Percentiles rank a stretch among this genome's conserved stretches.
Conservation (phyloP, 2,329 filamentous ascomycete species). For the Beauveria asiatica region DNA sequence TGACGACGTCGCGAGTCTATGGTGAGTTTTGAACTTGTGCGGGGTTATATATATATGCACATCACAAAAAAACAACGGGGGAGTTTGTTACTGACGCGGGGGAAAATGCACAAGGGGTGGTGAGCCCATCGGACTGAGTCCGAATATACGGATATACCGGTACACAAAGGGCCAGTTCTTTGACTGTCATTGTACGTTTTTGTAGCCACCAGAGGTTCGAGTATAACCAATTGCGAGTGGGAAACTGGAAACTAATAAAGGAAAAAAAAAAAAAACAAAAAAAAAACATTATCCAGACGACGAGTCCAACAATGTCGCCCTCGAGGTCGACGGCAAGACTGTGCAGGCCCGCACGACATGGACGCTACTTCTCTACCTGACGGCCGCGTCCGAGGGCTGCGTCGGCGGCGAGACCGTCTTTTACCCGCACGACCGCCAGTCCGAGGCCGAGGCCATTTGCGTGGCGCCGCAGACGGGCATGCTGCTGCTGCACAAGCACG, state of each 20-base stretch:
- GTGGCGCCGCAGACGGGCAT: constrained; percentile 76
- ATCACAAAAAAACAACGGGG: not conserved
- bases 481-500: constrained; percentile 80
- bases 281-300: constrained; percentile 52
- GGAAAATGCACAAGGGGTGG: constrained; percentile 57
- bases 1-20: constrained; percentile 29
- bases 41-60: not conserved
- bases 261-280: not conserved
- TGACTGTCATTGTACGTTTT: constrained; percentile 71
- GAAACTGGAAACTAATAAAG: not conserved
- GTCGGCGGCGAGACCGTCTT: constrained; percentile 86
- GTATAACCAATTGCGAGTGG: not conserved
- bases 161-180: constrained; percentile 86
- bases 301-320: constrained; percentile 66
- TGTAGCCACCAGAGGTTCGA: not conserved
- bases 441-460: constrained; percentile 55
- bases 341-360: constrained; percentile 59
- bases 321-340: constrained; percentile 30
- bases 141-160: constrained; percentile 83
- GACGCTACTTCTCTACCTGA: constrained; percentile 85
- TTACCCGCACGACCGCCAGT: constrained; percentile 59
- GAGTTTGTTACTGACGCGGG: constrained; percentile 4
- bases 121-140: constrained; percentile 72
- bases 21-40: constrained; percentile 20
- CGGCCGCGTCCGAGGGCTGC: constrained; percentile 64